Evolutionary conservation across 192 early-diverging fungal genomes (phyloP).

Genomic region (Umbelopsis vinacea): DNA sequence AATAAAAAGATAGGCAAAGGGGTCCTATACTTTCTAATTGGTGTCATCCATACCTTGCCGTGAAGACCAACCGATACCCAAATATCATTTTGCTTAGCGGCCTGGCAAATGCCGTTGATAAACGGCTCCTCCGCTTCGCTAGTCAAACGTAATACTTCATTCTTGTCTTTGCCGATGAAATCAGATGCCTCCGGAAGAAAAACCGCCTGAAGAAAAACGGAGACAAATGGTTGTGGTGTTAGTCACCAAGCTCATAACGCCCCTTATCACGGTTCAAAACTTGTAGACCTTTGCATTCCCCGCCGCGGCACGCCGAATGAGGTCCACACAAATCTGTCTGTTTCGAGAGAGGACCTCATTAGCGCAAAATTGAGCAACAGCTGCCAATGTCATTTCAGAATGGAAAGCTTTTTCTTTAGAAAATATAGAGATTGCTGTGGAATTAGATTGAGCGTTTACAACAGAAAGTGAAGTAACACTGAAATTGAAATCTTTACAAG

Average conservation of each 20-base stretch:
- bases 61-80: slow-evolving; percentile 85
- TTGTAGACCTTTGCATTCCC: slow-evolving; percentile 56
- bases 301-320: slow-evolving; percentile 62
- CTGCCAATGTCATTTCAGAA: slow-evolving; percentile 37
- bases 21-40: no score
- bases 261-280: slow-evolving; percentile 2
- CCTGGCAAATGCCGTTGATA: slow-evolving; percentile 60
- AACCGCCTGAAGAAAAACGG: slow-evolving; percentile 54
- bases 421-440: neutral
- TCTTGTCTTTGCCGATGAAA: slow-evolving; percentile 67
- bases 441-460: neutral
- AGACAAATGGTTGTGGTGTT: neutral
- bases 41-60: slow-evolving; percentile 49
- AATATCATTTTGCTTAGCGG: slow-evolving; percentile 60
- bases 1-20: neutral
- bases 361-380: slow-evolving; percentile 78
- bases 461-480: no score
- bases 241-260: neutral
- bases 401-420: neutral
- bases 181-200: slow-evolving; percentile 88
- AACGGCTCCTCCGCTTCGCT: slow-evolving; percentile 56
- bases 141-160: slow-evolving; percentile 55
- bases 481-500: no score
- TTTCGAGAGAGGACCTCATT: slow-evolving; percentile 62
- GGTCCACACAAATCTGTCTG: slow-evolving; percentile 58